Evolutionary conservation across 345 rosid species (phyloP).

Genomic region (Turnera subulata): DNA sequence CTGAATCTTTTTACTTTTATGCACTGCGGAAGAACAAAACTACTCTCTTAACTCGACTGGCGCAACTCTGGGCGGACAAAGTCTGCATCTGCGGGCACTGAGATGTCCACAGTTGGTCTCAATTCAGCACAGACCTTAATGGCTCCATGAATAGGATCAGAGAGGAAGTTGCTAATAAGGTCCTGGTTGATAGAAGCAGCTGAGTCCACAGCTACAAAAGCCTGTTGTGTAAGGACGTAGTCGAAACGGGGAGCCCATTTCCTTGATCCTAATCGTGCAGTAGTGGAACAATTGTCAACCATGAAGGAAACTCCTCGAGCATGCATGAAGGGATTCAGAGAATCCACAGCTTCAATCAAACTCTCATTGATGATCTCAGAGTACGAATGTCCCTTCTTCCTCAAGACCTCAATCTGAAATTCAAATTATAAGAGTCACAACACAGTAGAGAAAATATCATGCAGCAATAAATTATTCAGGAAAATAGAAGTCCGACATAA

Average conservation of each 20-base stretch:
- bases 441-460: no score
- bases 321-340: conserved; percentile 91
- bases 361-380: conserved; percentile 95
- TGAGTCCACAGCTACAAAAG: conserved; percentile 64
- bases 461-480: no score
- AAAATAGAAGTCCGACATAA: no score
- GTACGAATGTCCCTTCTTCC: conserved; percentile 91
- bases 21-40: neutral
- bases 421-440: no score
- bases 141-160: conserved; percentile 85
- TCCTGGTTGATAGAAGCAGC: conserved; percentile 57
- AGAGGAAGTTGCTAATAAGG: conserved; percentile 76
- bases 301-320: conserved; percentile 93
- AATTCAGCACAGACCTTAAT: conserved; percentile 72
- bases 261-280: conserved; percentile 88
- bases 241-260: conserved; percentile 76
- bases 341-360: conserved; percentile 87
- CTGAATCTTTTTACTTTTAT: neutral
- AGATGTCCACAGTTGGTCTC: conserved; percentile 81
- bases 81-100: conserved; percentile 78
- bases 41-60: conserved; percentile 29
- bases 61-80: conserved; percentile 90
- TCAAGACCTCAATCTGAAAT: conserved; percentile 79
- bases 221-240: conserved; percentile 77
- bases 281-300: conserved; percentile 98